Percentiles rank a stretch among this genome's conserved stretches.
Conservation (phyloP, 192 early-diverging fungal genomes). For the Entomortierella beljakovae region DNA sequence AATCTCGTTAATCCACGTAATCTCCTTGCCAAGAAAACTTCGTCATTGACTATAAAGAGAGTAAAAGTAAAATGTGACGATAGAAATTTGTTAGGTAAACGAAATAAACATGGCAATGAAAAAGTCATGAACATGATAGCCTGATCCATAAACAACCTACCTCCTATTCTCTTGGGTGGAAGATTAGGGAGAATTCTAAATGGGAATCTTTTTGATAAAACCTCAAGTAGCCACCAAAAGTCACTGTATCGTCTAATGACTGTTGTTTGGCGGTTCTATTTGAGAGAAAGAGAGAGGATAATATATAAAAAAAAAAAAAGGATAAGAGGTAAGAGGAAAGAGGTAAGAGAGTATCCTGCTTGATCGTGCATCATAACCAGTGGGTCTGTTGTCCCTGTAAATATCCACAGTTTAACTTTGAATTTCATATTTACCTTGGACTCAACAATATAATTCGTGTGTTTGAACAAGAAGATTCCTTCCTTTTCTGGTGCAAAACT, state of each 20-base stretch:
- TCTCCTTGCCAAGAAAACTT: conserved; percentile 75
- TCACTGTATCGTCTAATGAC: conserved; percentile 92
- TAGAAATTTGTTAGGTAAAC: neutral
- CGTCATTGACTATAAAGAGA: conserved; percentile 64
- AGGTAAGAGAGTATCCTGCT: too few species aligned
- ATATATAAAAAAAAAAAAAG: conserved; percentile 6
- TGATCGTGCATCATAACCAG: too few species aligned
- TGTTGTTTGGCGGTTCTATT: conserved; percentile 57
- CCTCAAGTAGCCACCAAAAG: conserved; percentile 89
- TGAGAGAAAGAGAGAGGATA: neutral
- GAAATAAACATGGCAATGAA: neutral
- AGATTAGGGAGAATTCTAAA: conserved; percentile 83
- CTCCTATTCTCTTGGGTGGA: conserved; percentile 90
- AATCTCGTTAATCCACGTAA: conserved; percentile 78
- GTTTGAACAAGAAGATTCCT: conserved; percentile 78
- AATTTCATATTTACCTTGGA: conserved; percentile 64
- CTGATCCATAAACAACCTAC: conserved; percentile 59
- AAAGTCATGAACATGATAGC: too few species aligned
- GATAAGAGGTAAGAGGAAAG: neutral
- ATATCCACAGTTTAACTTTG: too few species aligned
- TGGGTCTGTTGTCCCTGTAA: too few species aligned
- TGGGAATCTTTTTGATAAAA: conserved; percentile 82
- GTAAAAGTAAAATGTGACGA: neutral
- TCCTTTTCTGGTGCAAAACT: conserved; percentile 62
- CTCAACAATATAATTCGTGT: conserved; percentile 88